Conservation (phyloP, 176 grass and related monocot species). For the Microstegium vimineum region DNA sequence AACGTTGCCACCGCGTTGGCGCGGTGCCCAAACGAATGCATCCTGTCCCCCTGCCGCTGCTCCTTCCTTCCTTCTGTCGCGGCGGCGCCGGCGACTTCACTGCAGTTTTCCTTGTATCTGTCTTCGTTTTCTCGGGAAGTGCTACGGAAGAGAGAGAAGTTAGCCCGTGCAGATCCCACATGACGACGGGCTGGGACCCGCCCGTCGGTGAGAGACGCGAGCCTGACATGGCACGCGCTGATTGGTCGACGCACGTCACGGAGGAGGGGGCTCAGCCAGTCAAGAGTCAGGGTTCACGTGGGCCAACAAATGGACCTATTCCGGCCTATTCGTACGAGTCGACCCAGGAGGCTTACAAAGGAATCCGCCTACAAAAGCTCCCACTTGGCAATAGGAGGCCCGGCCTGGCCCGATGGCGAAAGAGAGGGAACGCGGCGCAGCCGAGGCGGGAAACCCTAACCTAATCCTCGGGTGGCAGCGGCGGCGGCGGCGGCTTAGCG, state of each 20-base stretch:
- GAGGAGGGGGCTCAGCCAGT: not conserved
- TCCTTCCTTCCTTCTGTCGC: not conserved
- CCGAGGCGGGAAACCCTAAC: slow-evolving; percentile 16
- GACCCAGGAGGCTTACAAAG: not conserved
- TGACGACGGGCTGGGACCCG: not conserved
- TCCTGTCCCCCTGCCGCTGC: slow-evolving; percentile 16
- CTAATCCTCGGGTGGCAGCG: not conserved
- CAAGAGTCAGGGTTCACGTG: not conserved
- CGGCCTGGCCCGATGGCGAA: not conserved
- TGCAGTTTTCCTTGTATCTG: not conserved
- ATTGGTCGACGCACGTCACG: slow-evolving; percentile 48
- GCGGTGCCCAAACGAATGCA: slow-evolving; percentile 93
- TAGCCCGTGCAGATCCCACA: not conserved
- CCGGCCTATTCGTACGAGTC: not conserved
- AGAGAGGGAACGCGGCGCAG: not conserved
- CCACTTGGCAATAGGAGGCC: not conserved
- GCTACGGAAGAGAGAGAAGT: not conserved
- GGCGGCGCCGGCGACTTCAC: slow-evolving; percentile 42
- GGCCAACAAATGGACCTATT: not conserved
- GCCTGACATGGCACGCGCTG: not conserved
- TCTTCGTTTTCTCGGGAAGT: not conserved
- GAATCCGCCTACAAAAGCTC: not conserved
- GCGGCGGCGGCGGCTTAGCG: not conserved
- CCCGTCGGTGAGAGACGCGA: not conserved
- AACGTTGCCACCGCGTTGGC: slow-evolving; percentile 90